Percentiles rank a stretch among this genome's conserved stretches.
phyloP scores from a whole-genome alignment of 495 filamentous ascomycete species.

The Venustampulla echinocandica region DNA sequence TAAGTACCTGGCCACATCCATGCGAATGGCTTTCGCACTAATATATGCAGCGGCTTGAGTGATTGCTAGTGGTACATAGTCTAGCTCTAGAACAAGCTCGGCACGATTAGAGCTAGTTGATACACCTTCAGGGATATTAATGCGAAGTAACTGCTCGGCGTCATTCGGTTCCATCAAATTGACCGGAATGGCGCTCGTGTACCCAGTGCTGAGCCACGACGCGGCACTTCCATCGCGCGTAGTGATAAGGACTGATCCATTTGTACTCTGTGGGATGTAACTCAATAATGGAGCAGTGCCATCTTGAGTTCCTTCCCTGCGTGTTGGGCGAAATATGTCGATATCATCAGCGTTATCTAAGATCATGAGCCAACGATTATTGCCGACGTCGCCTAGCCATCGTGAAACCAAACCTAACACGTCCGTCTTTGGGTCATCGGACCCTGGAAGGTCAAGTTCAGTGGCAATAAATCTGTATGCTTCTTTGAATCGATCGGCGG shows the following conservation, averaged over 20 bases:
- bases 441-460: neutral
- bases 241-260: neutral
- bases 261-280: neutral
- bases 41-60: constrained; percentile 10
- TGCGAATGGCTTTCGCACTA: constrained; percentile 1
- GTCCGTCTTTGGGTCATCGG: neutral
- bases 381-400: constrained; percentile 5
- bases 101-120: neutral
- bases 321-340: constrained; percentile 13
- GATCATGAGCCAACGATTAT: constrained; percentile 36
- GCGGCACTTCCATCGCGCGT: neutral
- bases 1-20: constrained; percentile 28
- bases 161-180: neutral
- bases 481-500: neutral
- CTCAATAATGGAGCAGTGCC: constrained; percentile 8
- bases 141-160: neutral
- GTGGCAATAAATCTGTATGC: neutral
- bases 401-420: neutral
- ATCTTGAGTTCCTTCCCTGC: neutral
- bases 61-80: constrained; percentile 3
- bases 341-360: constrained; percentile 43
- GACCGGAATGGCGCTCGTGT: constrained; percentile 4
- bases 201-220: neutral
- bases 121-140: neutral
- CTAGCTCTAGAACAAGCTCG: neutral